Evolutionary conservation across 768 basidiomycete species (phyloP), one percentile per base, ranked within the genome.

Genomic region (Tulasnella sp.): DNA sequence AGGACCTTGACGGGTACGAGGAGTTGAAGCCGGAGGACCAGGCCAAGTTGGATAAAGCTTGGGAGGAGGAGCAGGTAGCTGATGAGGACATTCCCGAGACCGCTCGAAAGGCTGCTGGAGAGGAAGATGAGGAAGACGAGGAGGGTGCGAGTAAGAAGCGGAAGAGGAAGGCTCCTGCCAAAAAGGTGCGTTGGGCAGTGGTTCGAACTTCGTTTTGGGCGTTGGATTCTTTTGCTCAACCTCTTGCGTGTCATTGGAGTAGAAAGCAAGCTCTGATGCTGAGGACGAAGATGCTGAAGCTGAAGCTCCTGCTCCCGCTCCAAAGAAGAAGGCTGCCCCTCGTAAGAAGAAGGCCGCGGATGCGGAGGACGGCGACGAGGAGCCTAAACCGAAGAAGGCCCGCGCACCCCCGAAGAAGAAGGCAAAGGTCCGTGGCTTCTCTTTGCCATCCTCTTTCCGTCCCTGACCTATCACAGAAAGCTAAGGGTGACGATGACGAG

Each of bases 1-100:
- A 85, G 11, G 92, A 95, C 0, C 81, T 96, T 41, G 95, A 98
- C 78, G 95, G 95, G 22, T 96, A 85, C 79, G 91, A 94, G 22
- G 89, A 89, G 0, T 84, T 94, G 62, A 81, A 77, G 0, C 80
- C 83, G 1, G 89, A 86, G 52, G 93, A 95, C 78, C 83, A 95
- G 79, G 86, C 83, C 5, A 89, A 87, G 73, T 79, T 97, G 47
- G 81, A 78, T 71, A 86, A 84, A 76, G 94, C 95, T 1, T 93
- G 86, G 83, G 86, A 91, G 65, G 86, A 84, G 0, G 94, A 90
- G 5, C 83, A 88, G 39, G 91, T 97, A 65, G 92, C 87, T 6
- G 87, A 89, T 39, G 94, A 89, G 76, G 95, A 96, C 76, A 87
- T 95, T 44, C 92, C 92, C 5, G 87, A 86, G 37, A 84, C 83